Evolutionary conservation across 139 green algal species (phyloP).

Genomic region (Pseudopediastrum boryanum): DNA sequence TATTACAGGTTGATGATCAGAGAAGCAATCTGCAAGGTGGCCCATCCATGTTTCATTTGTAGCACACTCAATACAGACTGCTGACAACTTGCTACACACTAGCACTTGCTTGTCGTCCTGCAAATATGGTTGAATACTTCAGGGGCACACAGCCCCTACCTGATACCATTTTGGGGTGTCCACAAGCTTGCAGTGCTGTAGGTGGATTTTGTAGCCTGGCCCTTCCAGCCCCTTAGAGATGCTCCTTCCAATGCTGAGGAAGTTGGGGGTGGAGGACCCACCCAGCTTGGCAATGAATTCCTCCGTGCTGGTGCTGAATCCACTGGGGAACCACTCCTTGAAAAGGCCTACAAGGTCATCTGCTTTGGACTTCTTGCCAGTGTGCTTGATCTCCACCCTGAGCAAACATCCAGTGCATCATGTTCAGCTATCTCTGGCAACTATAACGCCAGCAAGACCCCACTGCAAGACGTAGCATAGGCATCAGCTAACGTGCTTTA

Average conservation of each 20-base stretch:
- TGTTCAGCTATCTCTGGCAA: slow-evolving; percentile 17
- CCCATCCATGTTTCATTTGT: too few relatives aligned
- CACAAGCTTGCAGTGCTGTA: slow-evolving; percentile 37
- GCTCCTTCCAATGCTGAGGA: not conserved
- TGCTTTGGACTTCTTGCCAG: slow-evolving; percentile 39
- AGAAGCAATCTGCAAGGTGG: too few relatives aligned
- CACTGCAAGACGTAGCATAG: slow-evolving; percentile 42
- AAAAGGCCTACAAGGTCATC: slow-evolving; percentile 46
- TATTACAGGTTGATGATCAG: too few relatives aligned
- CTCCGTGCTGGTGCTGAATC: slow-evolving; percentile 29
- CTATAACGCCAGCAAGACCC: slow-evolving; percentile 31
- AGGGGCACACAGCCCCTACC: too few relatives aligned
- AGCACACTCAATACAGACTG: too few relatives aligned
- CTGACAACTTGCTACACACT: too few relatives aligned
- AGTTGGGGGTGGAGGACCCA: not conserved
- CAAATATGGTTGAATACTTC: too few relatives aligned
- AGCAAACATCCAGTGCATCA: slow-evolving; percentile 56
- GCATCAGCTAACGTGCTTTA: too few relatives aligned
- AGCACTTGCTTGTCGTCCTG: too few relatives aligned
- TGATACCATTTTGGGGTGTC: slow-evolving; percentile 40
- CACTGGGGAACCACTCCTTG: slow-evolving; percentile 35
- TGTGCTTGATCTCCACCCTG: slow-evolving; percentile 58
- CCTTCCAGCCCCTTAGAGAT: not conserved
- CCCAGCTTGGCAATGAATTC: slow-evolving; percentile 32
- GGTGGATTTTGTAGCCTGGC: slow-evolving; percentile 13